Evolutionary conservation across 2,329 filamentous ascomycete genomes (phyloP).

Genomic region (Purpureocillium takamizusanense): DNA sequence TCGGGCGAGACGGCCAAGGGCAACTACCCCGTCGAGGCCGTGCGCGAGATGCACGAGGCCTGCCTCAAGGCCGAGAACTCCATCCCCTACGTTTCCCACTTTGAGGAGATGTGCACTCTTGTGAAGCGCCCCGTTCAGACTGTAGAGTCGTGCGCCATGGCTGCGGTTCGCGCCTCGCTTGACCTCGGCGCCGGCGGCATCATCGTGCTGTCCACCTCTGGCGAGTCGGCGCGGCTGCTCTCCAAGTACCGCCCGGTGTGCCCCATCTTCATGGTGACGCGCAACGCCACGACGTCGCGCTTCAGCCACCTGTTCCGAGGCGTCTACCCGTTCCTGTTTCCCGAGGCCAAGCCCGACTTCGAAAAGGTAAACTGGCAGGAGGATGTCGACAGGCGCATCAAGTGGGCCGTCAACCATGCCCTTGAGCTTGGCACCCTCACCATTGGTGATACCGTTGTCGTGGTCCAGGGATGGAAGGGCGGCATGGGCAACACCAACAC

Average conservation of each 20-base stretch:
- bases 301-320: conserved; percentile 95
- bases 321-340: conserved; percentile 95
- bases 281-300: conserved; percentile 73
- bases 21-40: conserved; percentile 83
- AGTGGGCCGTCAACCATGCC: conserved; percentile 88
- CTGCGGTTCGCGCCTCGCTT: conserved; percentile 87
- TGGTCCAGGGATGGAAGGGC: conserved; percentile 86
- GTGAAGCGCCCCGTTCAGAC: conserved; percentile 77
- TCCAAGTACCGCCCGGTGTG: conserved; percentile 98
- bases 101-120: conserved; percentile 85
- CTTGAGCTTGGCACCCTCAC: conserved; percentile 70
- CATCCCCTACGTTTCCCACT: conserved; percentile 93
- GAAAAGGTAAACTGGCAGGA: conserved; percentile 92
- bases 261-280: conserved; percentile 98
- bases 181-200: conserved; percentile 96
- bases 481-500: conserved; percentile 92
- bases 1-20: conserved; percentile 99
- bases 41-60: conserved; percentile 96
- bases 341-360: conserved; percentile 91
- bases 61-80: conserved; percentile 95
- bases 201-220: conserved; percentile 90
- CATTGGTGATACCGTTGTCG: conserved; percentile 66
- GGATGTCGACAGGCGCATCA: conserved; percentile 94
- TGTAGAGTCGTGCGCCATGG: conserved; percentile 92
- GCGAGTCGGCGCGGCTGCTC: conserved; percentile 85